A percentile compares a stretch with the other conserved stretches of the same genome.
phyloP scores from a whole-genome alignment of 805 yeast genomes.

The Debaryomyces tyrocola region DNA sequence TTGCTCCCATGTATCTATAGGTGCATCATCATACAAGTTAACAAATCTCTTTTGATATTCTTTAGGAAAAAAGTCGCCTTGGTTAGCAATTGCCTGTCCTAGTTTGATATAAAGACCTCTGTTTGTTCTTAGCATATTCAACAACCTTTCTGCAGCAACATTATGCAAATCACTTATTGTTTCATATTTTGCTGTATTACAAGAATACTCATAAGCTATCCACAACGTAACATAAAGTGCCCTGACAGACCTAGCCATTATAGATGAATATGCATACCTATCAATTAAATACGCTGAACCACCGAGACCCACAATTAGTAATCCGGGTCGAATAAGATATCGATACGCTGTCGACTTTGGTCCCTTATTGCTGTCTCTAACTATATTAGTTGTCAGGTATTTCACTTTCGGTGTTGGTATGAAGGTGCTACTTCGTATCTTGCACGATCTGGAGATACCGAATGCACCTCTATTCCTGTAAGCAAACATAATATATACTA shows the following conservation, averaged over 20 bases:
- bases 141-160: conserved; percentile 46
- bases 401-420: not conserved
- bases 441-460: not conserved
- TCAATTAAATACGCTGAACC: conserved; percentile 12
- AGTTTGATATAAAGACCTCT: conserved; percentile 65
- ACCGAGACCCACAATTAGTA: conserved; percentile 6
- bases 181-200: conserved; percentile 37
- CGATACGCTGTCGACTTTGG: not conserved
- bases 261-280: conserved; percentile 38
- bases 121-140: conserved; percentile 28
- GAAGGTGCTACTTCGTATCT: not conserved
- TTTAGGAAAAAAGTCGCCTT: conserved; percentile 64
- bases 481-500: too few species aligned
- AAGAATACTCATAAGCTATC: conserved; percentile 61
- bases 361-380: not conserved
- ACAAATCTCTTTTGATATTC: conserved; percentile 61
- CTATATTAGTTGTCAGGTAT: not conserved
- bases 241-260: conserved; percentile 50
- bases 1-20: conserved; percentile 51
- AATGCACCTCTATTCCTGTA: too few species aligned
- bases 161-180: conserved; percentile 57
- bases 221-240: conserved; percentile 47
- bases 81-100: conserved; percentile 81
- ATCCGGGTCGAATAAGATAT: not conserved
- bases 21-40: conserved; percentile 67